A percentile compares a stretch with the other conserved stretches of the same genome.
These are phyloP conservation scores for Rhizophora mangle DNA, from an alignment of 345 rosid genomes.

Conservation along the genomic window DNA sequence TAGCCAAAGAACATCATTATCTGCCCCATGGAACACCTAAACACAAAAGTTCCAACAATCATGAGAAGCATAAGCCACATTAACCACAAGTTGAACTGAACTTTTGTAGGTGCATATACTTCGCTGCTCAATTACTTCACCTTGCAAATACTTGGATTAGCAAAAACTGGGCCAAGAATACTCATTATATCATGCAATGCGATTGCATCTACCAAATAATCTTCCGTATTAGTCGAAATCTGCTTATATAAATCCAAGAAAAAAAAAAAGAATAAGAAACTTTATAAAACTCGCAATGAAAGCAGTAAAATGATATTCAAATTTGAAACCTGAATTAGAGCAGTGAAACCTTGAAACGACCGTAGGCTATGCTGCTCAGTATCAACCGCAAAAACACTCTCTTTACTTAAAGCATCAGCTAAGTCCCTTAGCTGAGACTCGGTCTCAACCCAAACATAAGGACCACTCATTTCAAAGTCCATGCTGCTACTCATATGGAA, in stretches of 20 bases:
- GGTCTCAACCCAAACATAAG: slow-evolving; percentile 67
- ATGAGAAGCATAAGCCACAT: not conserved
- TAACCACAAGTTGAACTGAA: not conserved
- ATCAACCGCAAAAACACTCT: slow-evolving; percentile 66
- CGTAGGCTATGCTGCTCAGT: slow-evolving; percentile 88
- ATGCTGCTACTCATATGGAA: slow-evolving; percentile 19
- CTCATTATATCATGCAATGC: slow-evolving; percentile 74
- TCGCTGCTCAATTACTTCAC: slow-evolving; percentile 28
- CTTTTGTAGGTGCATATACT: not conserved
- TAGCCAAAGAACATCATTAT: slow-evolving; percentile 89
- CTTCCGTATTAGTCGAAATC: slow-evolving; percentile 66
- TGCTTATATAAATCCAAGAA: slow-evolving; percentile 16
- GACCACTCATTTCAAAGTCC: slow-evolving; percentile 41
- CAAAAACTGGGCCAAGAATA: slow-evolving; percentile 63
- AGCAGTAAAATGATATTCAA: not conserved
- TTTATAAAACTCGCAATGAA: not conserved
- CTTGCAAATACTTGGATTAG: slow-evolving; percentile 80
- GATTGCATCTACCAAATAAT: slow-evolving; percentile 77
- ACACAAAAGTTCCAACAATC: slow-evolving; percentile 13
- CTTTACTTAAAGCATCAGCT: slow-evolving; percentile 49
- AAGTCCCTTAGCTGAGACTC: slow-evolving; percentile 61
- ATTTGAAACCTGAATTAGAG: slow-evolving; percentile 65
- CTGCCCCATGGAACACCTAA: slow-evolving; percentile 96
- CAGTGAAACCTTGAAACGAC: slow-evolving; percentile 85
- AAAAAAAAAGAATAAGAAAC: not conserved